Percentiles rank a stretch among this genome's conserved stretches.
These are phyloP conservation scores for Tuber melanosporum DNA, from an alignment of 495 filamentous ascomycete species.

Conservation along the genomic window DNA sequence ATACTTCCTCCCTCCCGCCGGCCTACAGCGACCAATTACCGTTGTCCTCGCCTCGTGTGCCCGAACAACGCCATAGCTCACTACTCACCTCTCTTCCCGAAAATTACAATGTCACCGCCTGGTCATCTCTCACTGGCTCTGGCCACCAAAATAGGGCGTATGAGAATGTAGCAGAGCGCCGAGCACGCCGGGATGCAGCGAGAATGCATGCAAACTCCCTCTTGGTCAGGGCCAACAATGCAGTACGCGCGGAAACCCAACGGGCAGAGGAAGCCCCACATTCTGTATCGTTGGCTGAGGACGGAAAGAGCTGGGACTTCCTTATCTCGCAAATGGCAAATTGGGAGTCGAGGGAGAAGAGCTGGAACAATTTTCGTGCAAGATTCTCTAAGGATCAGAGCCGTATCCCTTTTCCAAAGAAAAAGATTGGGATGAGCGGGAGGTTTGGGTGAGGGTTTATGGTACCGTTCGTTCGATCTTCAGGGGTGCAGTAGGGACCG, in stretches of 20 bases:
- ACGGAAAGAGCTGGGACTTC: constrained; percentile 33
- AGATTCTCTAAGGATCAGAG: constrained; percentile 12
- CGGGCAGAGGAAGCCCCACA: background rate
- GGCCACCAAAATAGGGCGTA: constrained; percentile 32
- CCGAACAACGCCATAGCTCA: constrained; percentile 23
- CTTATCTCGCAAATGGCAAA: constrained; percentile 47
- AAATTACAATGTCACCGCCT: constrained; percentile 25
- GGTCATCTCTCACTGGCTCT: constrained; percentile 30
- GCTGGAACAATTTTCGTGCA: constrained; percentile 47
- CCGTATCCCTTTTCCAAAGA: constrained; percentile 3
- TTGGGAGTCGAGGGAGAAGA: constrained; percentile 47
- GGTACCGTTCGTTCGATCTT: background rate
- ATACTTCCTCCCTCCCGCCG: constrained; percentile 33
- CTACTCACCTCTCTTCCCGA: constrained; percentile 21
- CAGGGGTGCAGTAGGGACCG: background rate
- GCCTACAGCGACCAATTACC: constrained; percentile 14
- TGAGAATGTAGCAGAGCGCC: constrained; percentile 34
- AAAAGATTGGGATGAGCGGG: constrained; percentile 4
- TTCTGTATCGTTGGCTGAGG: constrained; percentile 9
- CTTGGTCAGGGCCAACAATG: background rate
- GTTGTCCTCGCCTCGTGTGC: background rate
- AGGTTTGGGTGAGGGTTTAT: constrained; percentile 5
- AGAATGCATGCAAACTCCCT: constrained; percentile 43
- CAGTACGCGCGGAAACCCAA: background rate
- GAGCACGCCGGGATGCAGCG: constrained; percentile 29